Evolutionary conservation across 1,284 basidiomycete genomes (phyloP), one percentile per base, ranked within the genome.

Genomic region (Chondrostereum purpureum): DNA sequence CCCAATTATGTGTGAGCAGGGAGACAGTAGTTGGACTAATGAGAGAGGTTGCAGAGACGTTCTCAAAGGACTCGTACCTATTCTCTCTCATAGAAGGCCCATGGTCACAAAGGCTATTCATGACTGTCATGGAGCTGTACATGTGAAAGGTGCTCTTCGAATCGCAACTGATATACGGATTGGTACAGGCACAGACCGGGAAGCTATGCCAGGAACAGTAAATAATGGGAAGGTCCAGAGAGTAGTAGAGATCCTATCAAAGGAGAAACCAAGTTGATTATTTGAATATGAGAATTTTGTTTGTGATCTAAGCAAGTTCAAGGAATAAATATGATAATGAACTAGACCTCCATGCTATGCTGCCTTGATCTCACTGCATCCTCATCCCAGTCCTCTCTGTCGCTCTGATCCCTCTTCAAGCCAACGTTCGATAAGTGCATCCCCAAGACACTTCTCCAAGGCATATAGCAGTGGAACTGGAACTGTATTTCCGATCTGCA

Each of bases 131-230:
- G 76, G 75, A 16, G 92, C 92, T 0, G 87, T 95, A 0, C 92
- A 95, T 57, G 79, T 77, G 1, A 74, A 76, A 58, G 88, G 87
- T 23, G 78, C 78, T 1, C 78, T 78, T 16, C 78, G 88, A 38
- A 72, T 88, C 35, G 83, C 88, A 18, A 92, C 92, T 5, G 92
- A 96, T 63, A 88, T 96, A 48, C 84, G 92, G 21, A 93, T 96
- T 47, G 92, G 92, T 36, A 96, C 92, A 0, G 78, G 92, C 36
- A 75, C 76, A 14, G 92, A 94, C 64, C 75, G 80, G 44, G 66
- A 75, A 21, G 75, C 84, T 27, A 62, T 62, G 2, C 68, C 71
- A 2, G 91, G 88, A 5, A 70, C 74, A 37, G 89, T 81, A 3
- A 94, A 94, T 54, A 77, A 78, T 18, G 67, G 67, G 43, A 95